Evolutionary conservation across 805 yeast species (phyloP), one percentile per base, ranked within the genome.

Genomic region (Metschnikowia continentalis): DNA sequence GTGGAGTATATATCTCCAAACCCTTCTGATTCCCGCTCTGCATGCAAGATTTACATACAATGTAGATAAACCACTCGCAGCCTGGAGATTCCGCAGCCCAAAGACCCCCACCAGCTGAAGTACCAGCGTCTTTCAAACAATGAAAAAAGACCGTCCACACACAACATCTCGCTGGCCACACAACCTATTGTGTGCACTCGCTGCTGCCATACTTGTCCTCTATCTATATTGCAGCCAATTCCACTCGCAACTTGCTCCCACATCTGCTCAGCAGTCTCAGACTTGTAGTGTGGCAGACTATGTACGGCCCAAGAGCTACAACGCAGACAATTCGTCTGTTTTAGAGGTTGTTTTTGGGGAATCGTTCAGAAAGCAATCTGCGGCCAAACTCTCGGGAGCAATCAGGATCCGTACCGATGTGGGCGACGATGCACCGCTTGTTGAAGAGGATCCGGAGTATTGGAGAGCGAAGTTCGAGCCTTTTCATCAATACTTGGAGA

Each of bases 341-440:
- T 35, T 40, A 20, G 35, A 17, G 20, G 23, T 43, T 55, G n/a
- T 61, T 59, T 8, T 14, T 30, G 17, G 54, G 6, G 20, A 36
- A 17, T 36, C 22, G 8, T 60, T 23, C 43, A 14, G 51, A 17
- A 23, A 36, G 13, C 30, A 54, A 8, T 75, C 83, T 0, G 75
- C 73, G 8, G 61, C 61, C 13, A 79, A 72, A 57, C 68, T 82
- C 49, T 66, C 79, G 11, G 82, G 79, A 5, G 87, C 91, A 1
- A 76, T 87, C 20, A 75, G 75, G 60, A 73, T 86, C 50, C 82
- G 82, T 36, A 86, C 95, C 1, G 83, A 79, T 53, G 76, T 82
- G 14, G 75, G 64, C 54, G 96, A 88, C 61, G 59, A 66, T 44
- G 72, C 65, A 33, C 74, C 75, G 7, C 75, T 42, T 14, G 47